A percentile compares a stretch with the other conserved stretches of the same genome.
phyloP scores from a whole-genome alignment of 129 eudicot species.

The Artemisia argyi region DNA sequence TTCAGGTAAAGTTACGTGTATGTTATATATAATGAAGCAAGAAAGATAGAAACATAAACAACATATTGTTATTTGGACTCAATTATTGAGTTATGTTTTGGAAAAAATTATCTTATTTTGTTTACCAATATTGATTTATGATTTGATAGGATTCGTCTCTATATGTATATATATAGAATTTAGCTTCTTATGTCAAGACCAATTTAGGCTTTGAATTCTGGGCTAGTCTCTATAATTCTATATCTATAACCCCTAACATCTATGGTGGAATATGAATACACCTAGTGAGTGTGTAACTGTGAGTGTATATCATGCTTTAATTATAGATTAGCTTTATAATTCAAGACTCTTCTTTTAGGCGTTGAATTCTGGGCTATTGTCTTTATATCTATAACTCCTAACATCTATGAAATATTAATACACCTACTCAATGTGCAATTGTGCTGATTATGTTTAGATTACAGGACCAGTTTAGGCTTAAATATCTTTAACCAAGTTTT shows the following conservation, averaged over 20 bases:
- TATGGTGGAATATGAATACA: too few relatives aligned
- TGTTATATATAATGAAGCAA: constrained; percentile 13
- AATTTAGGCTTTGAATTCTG: constrained; percentile 14
- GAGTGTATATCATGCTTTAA: background rate
- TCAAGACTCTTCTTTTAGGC: constrained; percentile 21
- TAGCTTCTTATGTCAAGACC: constrained; percentile 3
- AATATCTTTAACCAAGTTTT: too few relatives aligned
- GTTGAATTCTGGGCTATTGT: constrained; percentile 35
- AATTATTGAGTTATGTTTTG: constrained; percentile 5
- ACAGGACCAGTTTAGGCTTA: too few relatives aligned
- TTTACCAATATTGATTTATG: constrained; percentile 6
- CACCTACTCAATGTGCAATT: too few relatives aligned
- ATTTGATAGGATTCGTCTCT: constrained; percentile 3
- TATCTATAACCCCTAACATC: background rate
- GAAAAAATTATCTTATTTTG: background rate
- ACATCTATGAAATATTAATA: constrained; percentile 14
- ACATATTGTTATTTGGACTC: background rate
- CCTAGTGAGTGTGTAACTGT: background rate
- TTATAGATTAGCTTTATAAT: constrained; percentile 32
- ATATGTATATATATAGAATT: background rate
- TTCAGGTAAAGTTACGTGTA: constrained; percentile 33
- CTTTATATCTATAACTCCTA: constrained; percentile 27
- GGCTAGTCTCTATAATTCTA: constrained; percentile 1
- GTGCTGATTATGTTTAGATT: too few relatives aligned
- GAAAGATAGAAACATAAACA: background rate